Evolutionary conservation across 1,284 basidiomycete species (phyloP).

Genomic region (Heterobasidion parviporum): DNA sequence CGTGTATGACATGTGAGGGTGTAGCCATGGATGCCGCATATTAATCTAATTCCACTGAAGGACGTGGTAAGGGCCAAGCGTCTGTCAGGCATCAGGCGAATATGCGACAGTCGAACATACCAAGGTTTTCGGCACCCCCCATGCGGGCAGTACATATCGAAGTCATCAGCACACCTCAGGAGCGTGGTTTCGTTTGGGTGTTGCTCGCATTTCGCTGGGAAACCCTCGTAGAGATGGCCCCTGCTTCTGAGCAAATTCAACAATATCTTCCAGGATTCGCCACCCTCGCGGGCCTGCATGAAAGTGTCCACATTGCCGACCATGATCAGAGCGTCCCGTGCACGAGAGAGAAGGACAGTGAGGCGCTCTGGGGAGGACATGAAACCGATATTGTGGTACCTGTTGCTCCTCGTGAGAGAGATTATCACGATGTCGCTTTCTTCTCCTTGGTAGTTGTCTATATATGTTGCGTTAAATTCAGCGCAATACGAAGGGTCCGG

Average conservation of each 20-base stretch:
- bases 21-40: constrained; percentile 41
- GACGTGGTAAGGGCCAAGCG: not conserved
- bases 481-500: not conserved
- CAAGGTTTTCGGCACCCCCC: constrained; percentile 54
- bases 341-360: constrained; percentile 61
- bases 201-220: constrained; percentile 47
- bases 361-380: constrained; percentile 58
- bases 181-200: constrained; percentile 35
- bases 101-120: constrained; percentile 26
- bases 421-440: constrained; percentile 58
- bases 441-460: constrained; percentile 64
- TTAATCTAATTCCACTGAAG: constrained; percentile 33
- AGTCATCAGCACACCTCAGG: constrained; percentile 34
- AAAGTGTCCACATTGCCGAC: constrained; percentile 58
- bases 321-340: constrained; percentile 52
- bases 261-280: constrained; percentile 39
- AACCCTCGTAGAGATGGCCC: constrained; percentile 46
- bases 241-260: constrained; percentile 32
- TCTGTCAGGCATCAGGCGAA: not conserved
- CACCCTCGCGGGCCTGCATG: constrained; percentile 40
- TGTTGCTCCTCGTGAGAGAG: constrained; percentile 52
- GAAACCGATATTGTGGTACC: constrained; percentile 49
- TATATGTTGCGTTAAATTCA: not conserved
- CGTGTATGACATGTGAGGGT: constrained; percentile 48
- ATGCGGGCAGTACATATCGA: constrained; percentile 44